Base-by-base conservation (phyloP, 495 filamentous ascomycete genomes). In the Bryoglossum gracile region DNA sequence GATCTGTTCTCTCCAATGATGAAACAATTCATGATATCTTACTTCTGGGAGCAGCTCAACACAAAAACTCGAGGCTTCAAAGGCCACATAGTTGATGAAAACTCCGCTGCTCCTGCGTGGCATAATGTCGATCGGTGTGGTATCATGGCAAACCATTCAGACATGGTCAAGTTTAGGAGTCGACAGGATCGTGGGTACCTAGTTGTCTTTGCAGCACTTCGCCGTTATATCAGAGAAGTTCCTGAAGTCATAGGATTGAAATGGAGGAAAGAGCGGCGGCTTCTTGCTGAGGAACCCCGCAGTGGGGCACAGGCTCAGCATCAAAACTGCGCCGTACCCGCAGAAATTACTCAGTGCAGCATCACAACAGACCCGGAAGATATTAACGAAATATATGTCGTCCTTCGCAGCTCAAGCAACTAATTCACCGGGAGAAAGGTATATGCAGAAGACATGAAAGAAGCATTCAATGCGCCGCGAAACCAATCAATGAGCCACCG, bases 341-440 rank as follows among this genome's bases (percentile, higher is more conserved):
- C 34, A 9, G 8, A 17, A 37, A 9, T 9, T 5, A 5, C 34
- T 37, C 8, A 9, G 14, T 5, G 14, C 14, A 9, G 8, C 14
- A 5, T 9, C 14, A 16, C 8, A 9, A 9, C 34, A 16, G 14
- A 17, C 14, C 34, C 34, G 34, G 14, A 37, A 37, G 34, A 37
- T 9, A 9, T 37, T 17, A 37, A 37, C 14, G 34, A 37, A 37
- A 9, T 37, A 17, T 37, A 37, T 37, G 14, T 16, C 14, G 34
- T 37, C 34, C 34, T 17, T 17, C 34, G 34, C 14, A 9, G 34
- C 14, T 37, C 34, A 5, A 37, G 34, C 34, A 8, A 37, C 34
- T 37, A 37, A 8, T 65, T 49, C 65, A 69, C 22, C 45, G 57
- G 33, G 19, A 39, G 22, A 10, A 34, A 24, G 14, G 3, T 53